Conservation (phyloP, 2,329 filamentous ascomycete genomes). For the Pseudovirgaria hyperparasitica region DNA sequence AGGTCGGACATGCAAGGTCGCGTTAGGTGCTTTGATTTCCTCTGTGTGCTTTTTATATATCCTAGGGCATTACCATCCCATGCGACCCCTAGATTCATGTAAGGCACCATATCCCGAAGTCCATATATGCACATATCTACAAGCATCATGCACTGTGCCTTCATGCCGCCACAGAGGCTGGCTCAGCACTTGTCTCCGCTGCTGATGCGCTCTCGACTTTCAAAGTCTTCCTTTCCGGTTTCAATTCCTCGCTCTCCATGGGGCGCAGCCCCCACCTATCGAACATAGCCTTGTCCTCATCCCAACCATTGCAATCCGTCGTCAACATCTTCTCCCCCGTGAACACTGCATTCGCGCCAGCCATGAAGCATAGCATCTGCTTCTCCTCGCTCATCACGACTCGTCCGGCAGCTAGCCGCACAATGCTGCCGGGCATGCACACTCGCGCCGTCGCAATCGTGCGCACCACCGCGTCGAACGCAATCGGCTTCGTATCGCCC, state of each 20-base stretch:
- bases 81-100: no score
- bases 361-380: slow-evolving; percentile 80
- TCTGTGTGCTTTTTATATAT: no score
- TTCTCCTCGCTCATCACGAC: slow-evolving; percentile 80
- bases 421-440: slow-evolving; percentile 74
- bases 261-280: slow-evolving; percentile 67
- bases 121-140: no score
- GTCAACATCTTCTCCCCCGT: slow-evolving; percentile 95
- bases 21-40: no score
- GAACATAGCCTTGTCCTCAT: slow-evolving; percentile 77
- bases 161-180: no score
- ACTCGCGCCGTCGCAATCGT: slow-evolving; percentile 76
- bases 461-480: slow-evolving; percentile 66
- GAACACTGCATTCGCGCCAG: slow-evolving; percentile 87
- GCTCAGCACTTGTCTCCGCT: no score
- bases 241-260: slow-evolving; percentile 46
- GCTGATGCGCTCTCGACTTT: no score
- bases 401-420: slow-evolving; percentile 72
- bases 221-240: no score
- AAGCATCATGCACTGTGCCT: no score
- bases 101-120: no score
- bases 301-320: slow-evolving; percentile 82
- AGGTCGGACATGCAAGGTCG: no score
- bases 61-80: no score
- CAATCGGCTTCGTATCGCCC: slow-evolving; percentile 57